Evolutionary conservation across 768 basidiomycete genomes (phyloP), one percentile per base, ranked within the genome.

Genomic region (Xerocomus spinulosus): DNA sequence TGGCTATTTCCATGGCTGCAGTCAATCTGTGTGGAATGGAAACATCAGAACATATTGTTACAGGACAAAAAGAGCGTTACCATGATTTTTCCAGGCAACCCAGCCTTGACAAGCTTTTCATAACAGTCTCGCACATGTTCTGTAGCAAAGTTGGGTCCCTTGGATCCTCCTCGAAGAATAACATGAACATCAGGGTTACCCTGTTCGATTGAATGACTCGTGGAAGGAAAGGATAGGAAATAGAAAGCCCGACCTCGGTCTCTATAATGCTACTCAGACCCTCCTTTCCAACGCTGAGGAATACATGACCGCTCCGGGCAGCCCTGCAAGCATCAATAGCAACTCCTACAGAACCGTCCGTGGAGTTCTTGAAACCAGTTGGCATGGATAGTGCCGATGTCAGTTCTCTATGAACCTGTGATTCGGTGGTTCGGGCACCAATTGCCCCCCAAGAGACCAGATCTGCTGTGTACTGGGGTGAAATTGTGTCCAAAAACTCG

Each of bases 331-430:
- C 95, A 68, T 99, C 94, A 37, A 98, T 79, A 0, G 96, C 94
- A 54, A 97, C 88, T 41, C 83, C 81, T 35, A 95, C 80, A 24
- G 83, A 85, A 32, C 96, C 96, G 58, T 98, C 96, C 2, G 95
- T 98, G 10, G 90, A 90, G 60, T 99, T 99, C 72, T 99, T 99
- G 82, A 99, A 98, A 8, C 96, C 96, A 5, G 93, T 92, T 3
- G 90, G 87, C 88, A 95, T 92, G 14, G 88, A 91, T n/a, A 95
- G 73, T 2, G 84, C 89, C 5, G 84, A 87, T 9, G 82, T 81
- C 14, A 95, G 76, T 68, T 95, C 92, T 38, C 92, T 84, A 63
- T 95, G 92, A 14, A 95, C 90, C 64, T 95, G 87, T 4, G 87
- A 91, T 66, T 95, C 92, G 1, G 93, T 94, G 12, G 92, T 93